Base-by-base conservation (phyloP, 495 filamentous ascomycete genomes). In the Trypethelium eluteriae region DNA sequence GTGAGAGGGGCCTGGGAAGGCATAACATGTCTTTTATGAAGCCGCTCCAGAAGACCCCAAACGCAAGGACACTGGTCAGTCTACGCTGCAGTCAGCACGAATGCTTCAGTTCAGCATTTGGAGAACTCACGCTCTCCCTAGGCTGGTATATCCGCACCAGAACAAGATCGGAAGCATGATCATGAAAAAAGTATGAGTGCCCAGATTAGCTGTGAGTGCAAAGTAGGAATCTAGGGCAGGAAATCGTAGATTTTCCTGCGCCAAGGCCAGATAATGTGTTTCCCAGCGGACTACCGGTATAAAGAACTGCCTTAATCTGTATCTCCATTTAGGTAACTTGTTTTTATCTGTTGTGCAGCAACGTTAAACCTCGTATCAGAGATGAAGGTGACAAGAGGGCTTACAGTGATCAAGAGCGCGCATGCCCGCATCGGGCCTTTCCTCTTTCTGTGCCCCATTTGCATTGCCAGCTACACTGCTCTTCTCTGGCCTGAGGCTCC, bases 131-230 rank as follows among this genome's bases (percentile, higher is more conserved):
- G 86, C 94, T 77, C 92, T 85, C 38, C 89, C 94, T 59, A 95
- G 82, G 65, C 79, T 85, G 38, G 86, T 85, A 73, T 90, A 89
- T 38, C 94, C 93, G 73, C 90, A 93, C 94, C 94, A 98, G 79
- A 97, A 97, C 65, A 97, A 82, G 63, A 97, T 88, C 2, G 94
- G 94, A 67, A 98, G 77, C 62, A 89, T 85, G 63, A 95, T 82
- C 93, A 96, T 98, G 80, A 96, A 98, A 80, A 96, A 97, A 1
- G 94, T 98, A 78, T 98, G 94, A 3, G 94, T 98, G 39, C 94
- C 94, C 49, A 98, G 87, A 77, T 97, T 98, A 69, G 94, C 94
- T 1, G 93, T 96, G 69, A 94, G 88, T 14, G 93, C 93, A 74
- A 98, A 98, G 77, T 96, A 98, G 36, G 90, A 89, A 76, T 98